Conservation (phyloP, 176 grass and related monocot species). For the Lolium perenne region DNA sequence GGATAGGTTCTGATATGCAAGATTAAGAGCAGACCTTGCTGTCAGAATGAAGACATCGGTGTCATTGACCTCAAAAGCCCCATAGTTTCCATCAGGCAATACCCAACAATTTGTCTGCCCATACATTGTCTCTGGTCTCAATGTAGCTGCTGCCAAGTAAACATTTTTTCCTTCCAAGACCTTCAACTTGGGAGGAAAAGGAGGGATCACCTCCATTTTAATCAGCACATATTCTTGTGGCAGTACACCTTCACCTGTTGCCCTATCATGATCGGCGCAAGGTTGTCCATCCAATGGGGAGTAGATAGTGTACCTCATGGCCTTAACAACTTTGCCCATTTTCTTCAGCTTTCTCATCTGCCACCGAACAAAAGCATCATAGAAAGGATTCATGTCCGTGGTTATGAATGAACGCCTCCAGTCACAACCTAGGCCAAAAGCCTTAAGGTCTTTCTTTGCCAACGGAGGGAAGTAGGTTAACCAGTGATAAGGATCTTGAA, state of each 20-base stretch:
- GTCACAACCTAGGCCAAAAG: constrained; percentile 74
- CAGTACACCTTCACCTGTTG: constrained; percentile 65
- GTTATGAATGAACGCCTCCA: constrained; percentile 84
- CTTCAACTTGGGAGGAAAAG: constrained; percentile 73
- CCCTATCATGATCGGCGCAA: constrained; percentile 76
- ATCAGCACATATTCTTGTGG: constrained; percentile 82
- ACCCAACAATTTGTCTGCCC: constrained; percentile 87
- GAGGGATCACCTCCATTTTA: constrained; percentile 78
- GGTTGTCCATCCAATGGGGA: constrained; percentile 86
- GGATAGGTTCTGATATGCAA: constrained; percentile 77
- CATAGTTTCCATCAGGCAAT: constrained; percentile 65
- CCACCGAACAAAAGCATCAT: constrained; percentile 84
- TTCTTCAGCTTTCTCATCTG: constrained; percentile 77
- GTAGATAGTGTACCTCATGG: constrained; percentile 71
- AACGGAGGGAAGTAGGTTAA: constrained; percentile 64
- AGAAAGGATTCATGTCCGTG: constrained; percentile 74
- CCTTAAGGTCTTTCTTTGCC: constrained; percentile 60
- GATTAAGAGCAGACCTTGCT: constrained; percentile 67
- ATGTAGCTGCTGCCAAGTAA: constrained; percentile 74
- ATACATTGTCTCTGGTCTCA: constrained; percentile 87
- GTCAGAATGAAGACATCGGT: constrained; percentile 81
- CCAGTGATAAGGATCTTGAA: constrained; percentile 81
- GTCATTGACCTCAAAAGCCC: constrained; percentile 80
- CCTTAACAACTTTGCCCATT: constrained; percentile 77
- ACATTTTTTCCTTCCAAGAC: constrained; percentile 72